phyloP scores from a whole-genome alignment of 208 protist genomes.

The Wallacemonas sp. region DNA sequence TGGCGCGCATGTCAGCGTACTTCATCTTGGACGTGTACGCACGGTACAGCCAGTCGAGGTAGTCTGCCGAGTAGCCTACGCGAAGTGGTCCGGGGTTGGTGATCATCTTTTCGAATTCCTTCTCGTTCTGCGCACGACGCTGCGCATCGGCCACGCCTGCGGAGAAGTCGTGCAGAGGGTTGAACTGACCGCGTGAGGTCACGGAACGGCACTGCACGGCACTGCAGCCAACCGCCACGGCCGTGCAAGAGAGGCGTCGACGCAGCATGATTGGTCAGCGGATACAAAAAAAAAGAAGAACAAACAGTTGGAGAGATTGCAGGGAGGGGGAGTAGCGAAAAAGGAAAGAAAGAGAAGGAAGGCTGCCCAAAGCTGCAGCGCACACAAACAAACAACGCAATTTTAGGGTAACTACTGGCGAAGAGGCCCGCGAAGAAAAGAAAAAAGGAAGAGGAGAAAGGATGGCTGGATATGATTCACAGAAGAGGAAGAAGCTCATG shows the following conservation, averaged over 20 bases:
- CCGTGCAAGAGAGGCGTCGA: neutral
- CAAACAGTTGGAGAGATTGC: neutral
- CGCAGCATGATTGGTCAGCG: slow-evolving; percentile 13
- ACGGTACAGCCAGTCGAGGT: slow-evolving; percentile 87
- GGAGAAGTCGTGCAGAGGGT: slow-evolving; percentile 82
- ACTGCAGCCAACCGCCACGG: too few relatives aligned
- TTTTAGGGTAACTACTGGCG: neutral
- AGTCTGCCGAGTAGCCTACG: slow-evolving; percentile 79
- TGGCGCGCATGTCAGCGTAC: slow-evolving; percentile 48
- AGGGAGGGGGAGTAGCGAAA: neutral
- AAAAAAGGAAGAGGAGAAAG: neutral
- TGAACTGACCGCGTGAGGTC: slow-evolving; percentile 80
- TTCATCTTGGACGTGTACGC: slow-evolving; percentile 68
- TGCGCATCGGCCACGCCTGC: slow-evolving; percentile 33
- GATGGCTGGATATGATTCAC: neutral
- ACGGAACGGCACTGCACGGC: slow-evolving; percentile 28
- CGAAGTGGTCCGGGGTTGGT: slow-evolving; percentile 86
- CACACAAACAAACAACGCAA: neutral
- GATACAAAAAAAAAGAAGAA: neutral
- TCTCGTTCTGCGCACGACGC: slow-evolving; percentile 39
- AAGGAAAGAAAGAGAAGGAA: neutral
- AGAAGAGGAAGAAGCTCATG: neutral
- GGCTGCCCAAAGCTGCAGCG: neutral
- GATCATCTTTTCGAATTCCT: slow-evolving; percentile 69
- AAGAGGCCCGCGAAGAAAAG: neutral